Evolutionary conservation across 2,329 filamentous ascomycete species (phyloP), one percentile per base, ranked within the genome.

Genomic region (Drechslerella dactyloides): DNA sequence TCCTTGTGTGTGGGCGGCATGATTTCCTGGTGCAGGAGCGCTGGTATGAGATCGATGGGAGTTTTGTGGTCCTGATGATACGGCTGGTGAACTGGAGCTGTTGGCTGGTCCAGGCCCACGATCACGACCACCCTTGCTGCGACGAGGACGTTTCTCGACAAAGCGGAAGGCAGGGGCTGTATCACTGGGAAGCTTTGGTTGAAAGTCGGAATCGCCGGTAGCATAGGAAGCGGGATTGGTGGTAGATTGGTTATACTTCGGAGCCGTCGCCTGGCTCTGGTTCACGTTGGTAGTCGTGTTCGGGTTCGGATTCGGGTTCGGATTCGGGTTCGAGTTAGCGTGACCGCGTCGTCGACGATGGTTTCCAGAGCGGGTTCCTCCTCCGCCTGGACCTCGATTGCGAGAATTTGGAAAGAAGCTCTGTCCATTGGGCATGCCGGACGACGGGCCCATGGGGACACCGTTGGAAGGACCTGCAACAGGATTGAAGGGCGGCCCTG

Each of bases 131-230:
- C 42, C 40, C 42, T 44, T 46, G 46, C 30, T 40, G 11, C 52
- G 33, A 6, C 52, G 21, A 1, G 30, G 17, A 33, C 57, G 19
- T 42, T 57, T 44, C 35, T 70, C 65, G n/a, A 70, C 58, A 13
- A 70, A 56, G 15, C 65, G 58, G 19, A 58, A 70, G 21, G 65
- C 64, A 3, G 65, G 65, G 17, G 65, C 59, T 1, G 65, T 70
- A 23, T 70, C 59, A 21, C 56, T 70, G 1, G 65, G 65, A 13
- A 70, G 58, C 27, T 70, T 70, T 42, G 58, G 51, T 17, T 58
- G 54, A n/a, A 63, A 63, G 10, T 70, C 59, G 17, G 7, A 21
- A 8, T 70, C 59, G 4, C 58, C 65, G 10, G 27, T 5, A 11
- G 7, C 50, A 23, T 19, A 53, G 46, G 23, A 48, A 52, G 2